Conservation (phyloP, 768 basidiomycete genomes). For the Trametes elegans region DNA sequence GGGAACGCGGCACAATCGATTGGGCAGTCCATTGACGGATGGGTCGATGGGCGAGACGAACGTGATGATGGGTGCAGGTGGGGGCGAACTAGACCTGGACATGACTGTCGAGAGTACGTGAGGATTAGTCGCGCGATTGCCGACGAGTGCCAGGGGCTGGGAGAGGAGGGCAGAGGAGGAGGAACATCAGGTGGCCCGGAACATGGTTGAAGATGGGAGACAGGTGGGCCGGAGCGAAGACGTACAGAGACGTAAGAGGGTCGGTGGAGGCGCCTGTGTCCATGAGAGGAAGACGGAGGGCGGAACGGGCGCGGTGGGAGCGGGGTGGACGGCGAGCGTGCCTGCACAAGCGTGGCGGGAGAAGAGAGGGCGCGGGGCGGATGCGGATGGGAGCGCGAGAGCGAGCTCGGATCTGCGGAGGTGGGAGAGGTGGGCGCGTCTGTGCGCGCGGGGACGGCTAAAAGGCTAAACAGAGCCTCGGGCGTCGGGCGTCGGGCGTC, state of each 20-base stretch:
- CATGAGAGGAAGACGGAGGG: too few relatives aligned
- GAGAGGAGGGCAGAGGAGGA: neutral
- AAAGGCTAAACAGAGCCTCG: conserved; percentile 17
- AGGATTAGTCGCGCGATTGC: conserved; percentile 12
- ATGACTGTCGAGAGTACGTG: neutral
- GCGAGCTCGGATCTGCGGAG: neutral
- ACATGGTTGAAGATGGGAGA: neutral
- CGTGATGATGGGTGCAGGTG: conserved; percentile 8
- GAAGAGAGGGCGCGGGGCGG: neutral
- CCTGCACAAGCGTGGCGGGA: neutral
- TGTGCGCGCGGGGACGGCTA: neutral
- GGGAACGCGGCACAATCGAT: neutral
- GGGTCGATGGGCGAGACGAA: conserved; percentile 4
- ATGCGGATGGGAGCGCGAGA: neutral
- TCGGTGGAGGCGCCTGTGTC: too few relatives aligned
- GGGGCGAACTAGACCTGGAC: neutral
- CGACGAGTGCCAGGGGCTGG: neutral
- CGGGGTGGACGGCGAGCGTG: neutral
- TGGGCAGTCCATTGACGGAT: neutral
- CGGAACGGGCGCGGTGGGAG: neutral
- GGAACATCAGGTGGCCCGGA: conserved; percentile 5
- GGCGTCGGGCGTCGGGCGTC: too few relatives aligned
- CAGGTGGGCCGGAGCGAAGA: neutral
- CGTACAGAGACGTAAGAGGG: conserved; percentile 15
- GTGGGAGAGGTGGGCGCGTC: neutral